A percentile compares a stretch with the other conserved stretches of the same genome.
These are phyloP conservation scores for Coriolopsis trogii DNA, from an alignment of 1,284 basidiomycete genomes.

Conservation along the genomic window DNA sequence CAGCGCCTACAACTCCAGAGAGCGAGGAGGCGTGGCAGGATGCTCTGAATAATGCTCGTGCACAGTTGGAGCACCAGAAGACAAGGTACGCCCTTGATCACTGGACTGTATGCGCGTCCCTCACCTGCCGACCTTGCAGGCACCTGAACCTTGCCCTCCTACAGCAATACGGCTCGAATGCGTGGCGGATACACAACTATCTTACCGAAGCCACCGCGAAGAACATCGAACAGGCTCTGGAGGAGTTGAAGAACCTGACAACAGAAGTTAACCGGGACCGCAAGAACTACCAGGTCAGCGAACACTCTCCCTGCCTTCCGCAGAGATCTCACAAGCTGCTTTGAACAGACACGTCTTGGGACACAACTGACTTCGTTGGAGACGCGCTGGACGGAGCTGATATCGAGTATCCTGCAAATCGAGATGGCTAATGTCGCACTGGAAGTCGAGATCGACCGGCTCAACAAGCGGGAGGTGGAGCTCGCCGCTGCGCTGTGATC, in stretches of 20 bases:
- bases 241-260: constrained; percentile 73
- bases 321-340: not conserved
- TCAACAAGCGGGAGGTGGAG: constrained; percentile 61
- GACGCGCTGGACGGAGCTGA: constrained; percentile 86
- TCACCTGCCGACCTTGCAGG: constrained; percentile 41
- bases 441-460: constrained; percentile 68
- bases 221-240: constrained; percentile 72
- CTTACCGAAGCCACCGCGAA: constrained; percentile 80
- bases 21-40: constrained; percentile 80
- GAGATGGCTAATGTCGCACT: constrained; percentile 91
- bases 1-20: constrained; percentile 65
- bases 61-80: constrained; percentile 90
- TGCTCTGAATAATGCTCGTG: constrained; percentile 79
- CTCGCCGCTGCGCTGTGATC: constrained; percentile 47
- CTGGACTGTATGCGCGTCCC: not conserved
- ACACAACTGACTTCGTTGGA: constrained; percentile 79
- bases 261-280: constrained; percentile 86
- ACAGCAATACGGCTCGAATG: constrained; percentile 87
- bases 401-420: constrained; percentile 86
- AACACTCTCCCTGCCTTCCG: not conserved
- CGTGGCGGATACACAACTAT: constrained; percentile 92
- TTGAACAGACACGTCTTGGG: constrained; percentile 70
- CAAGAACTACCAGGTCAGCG: constrained; percentile 78
- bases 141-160: constrained; percentile 86
- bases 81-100: constrained; percentile 60